These are phyloP conservation scores for Platanthera guangdongensis DNA, from an alignment of 106 monocot genomes.

Conservation along the genomic window DNA sequence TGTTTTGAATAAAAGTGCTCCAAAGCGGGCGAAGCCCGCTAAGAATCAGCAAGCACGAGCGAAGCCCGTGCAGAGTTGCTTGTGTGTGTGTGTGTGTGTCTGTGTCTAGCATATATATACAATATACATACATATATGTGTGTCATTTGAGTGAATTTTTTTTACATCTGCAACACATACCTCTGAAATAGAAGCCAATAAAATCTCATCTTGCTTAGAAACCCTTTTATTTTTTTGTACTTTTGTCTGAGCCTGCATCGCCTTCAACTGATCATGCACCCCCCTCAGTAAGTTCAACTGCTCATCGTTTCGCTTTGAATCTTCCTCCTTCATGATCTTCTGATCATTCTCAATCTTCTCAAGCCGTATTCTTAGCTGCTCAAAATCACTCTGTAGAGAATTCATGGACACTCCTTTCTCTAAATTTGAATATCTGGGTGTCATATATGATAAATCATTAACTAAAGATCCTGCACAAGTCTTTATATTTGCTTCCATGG, in stretches of 20 bases:
- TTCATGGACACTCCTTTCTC: background rate
- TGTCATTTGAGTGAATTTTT: too few relatives aligned
- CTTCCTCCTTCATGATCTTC: conserved; percentile 15
- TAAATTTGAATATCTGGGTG: background rate
- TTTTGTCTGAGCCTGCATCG: conserved; percentile 14
- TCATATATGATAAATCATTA: background rate
- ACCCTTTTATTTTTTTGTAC: conserved; percentile 4
- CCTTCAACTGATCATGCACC: conserved; percentile 26
- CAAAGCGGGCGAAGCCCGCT: too few relatives aligned
- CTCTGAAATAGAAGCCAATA: conserved; percentile 18
- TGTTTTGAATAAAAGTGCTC: too few relatives aligned
- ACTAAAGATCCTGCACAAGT: background rate
- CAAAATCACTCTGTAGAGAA: conserved; percentile 16
- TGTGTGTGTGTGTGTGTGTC: too few relatives aligned
- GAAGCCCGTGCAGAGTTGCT: too few relatives aligned
- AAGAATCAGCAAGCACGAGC: too few relatives aligned
- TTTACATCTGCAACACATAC: too few relatives aligned
- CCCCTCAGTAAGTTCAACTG: conserved; percentile 18
- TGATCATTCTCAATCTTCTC: conserved; percentile 30
- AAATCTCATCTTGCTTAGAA: conserved; percentile 12
- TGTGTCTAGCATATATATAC: too few relatives aligned
- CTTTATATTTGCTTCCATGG: conserved; percentile 3
- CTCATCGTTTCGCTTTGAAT: conserved; percentile 14
- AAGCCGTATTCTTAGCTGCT: conserved; percentile 20
- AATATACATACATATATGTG: too few relatives aligned